phyloP scores from a whole-genome alignment of 1,284 basidiomycete genomes.

The Hymenochaete sp. region DNA sequence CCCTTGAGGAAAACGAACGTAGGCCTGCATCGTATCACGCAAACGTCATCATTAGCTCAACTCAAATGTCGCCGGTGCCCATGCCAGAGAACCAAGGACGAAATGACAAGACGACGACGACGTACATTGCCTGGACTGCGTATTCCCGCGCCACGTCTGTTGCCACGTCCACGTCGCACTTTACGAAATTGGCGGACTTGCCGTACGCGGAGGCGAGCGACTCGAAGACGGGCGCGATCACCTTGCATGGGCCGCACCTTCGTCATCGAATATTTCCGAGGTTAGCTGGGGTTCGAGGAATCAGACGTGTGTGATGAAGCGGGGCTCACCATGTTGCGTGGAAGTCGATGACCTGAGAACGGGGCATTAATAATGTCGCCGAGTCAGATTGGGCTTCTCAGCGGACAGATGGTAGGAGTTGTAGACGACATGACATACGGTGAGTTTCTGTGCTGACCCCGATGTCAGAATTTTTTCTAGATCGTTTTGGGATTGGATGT shows the following conservation, averaged over 20 bases:
- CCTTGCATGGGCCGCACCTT: slow-evolving; percentile 77
- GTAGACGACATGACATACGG: slow-evolving; percentile 44
- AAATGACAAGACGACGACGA: slow-evolving; percentile 2
- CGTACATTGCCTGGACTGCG: slow-evolving; percentile 58
- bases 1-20: slow-evolving; percentile 72
- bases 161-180: slow-evolving; percentile 70
- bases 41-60: background rate
- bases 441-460: slow-evolving; percentile 49
- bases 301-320: background rate
- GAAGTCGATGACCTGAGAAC: slow-evolving; percentile 67
- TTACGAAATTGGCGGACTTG: slow-evolving; percentile 65
- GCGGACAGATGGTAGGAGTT: no score
- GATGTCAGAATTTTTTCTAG: slow-evolving; percentile 52
- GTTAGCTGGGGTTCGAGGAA: background rate
- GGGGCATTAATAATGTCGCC: background rate
- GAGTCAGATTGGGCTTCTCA: no score
- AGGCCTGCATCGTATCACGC: slow-evolving; percentile 41
- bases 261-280: background rate
- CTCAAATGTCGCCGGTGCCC: background rate
- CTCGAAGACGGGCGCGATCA: slow-evolving; percentile 67
- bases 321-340: slow-evolving; percentile 61
- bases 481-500: slow-evolving; percentile 23
- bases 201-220: slow-evolving; percentile 56
- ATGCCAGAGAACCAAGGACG: background rate
- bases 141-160: slow-evolving; percentile 55